A percentile compares a stretch with the other conserved stretches of the same genome.
Conservation (phyloP, 1,284 basidiomycete genomes). For the Porodaedalea pini region DNA sequence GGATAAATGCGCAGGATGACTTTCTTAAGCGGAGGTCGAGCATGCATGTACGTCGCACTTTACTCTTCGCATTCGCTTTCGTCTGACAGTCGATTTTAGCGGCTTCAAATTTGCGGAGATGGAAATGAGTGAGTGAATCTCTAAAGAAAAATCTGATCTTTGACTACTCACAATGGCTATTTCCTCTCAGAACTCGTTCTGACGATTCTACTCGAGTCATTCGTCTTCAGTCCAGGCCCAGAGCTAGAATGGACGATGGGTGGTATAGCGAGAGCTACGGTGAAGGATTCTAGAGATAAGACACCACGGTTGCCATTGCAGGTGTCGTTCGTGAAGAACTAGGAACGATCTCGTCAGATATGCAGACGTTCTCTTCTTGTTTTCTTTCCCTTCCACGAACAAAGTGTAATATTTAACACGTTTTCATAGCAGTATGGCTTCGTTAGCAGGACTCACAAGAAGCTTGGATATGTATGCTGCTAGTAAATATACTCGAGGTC, state of each 20-base stretch:
- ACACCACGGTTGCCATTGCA: constrained; percentile 12
- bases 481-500: constrained; percentile 6
- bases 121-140: constrained; percentile 5
- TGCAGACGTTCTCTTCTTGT: neutral
- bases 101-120: constrained; percentile 15
- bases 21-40: constrained; percentile 20
- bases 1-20: constrained; percentile 18
- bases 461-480: no score
- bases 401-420: neutral
- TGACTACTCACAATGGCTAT: neutral
- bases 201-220: constrained; percentile 10
- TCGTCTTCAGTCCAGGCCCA: constrained; percentile 7
- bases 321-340: constrained; percentile 1
- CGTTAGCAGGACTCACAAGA: no score
- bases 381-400: neutral
- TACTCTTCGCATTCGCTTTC: neutral
- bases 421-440: no score
- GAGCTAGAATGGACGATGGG: constrained; percentile 10
- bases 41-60: constrained; percentile 19
- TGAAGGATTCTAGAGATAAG: constrained; percentile 11
- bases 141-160: neutral
- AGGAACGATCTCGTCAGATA: neutral
- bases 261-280: neutral
- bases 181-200: constrained; percentile 2
- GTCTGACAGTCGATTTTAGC: neutral